Conservation (phyloP, 2,329 filamentous ascomycete genomes). For the Coniochaeta ligniaria region DNA sequence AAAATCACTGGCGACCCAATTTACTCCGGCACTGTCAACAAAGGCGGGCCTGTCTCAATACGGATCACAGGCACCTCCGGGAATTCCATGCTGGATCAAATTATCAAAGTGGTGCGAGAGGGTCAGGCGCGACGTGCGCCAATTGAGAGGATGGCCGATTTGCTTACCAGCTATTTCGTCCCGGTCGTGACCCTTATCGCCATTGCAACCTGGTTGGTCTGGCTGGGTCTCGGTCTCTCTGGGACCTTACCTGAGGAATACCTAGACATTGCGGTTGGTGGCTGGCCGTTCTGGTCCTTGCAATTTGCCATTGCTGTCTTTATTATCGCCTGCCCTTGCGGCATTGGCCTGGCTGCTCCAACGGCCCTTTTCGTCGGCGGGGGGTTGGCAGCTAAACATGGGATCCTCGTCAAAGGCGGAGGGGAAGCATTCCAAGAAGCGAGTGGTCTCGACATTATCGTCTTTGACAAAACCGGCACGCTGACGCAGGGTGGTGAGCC, state of each 20-base stretch:
- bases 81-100: constrained; percentile 71
- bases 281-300: constrained; percentile 66
- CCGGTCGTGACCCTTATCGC: constrained; percentile 64
- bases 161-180: constrained; percentile 69
- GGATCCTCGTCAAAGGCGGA: constrained; percentile 76
- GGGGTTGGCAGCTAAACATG: constrained; percentile 69
- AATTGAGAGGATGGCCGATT: constrained; percentile 67
- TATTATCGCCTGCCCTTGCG: constrained; percentile 80
- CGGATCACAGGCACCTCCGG: constrained; percentile 58
- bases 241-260: constrained; percentile 50
- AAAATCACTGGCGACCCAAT: constrained; percentile 58
- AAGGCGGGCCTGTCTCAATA: constrained; percentile 53
- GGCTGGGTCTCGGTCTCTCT: constrained; percentile 58
- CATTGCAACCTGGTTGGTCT: constrained; percentile 63
- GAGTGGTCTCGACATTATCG: constrained; percentile 67
- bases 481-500: constrained; percentile 68
- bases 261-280: constrained; percentile 46
- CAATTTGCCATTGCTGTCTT: constrained; percentile 86
- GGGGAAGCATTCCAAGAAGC: constrained; percentile 83
- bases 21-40: constrained; percentile 72
- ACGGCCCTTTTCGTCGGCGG: constrained; percentile 80
- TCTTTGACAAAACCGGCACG: constrained; percentile 87
- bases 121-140: constrained; percentile 69
- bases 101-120: constrained; percentile 69
- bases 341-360: constrained; percentile 75